A percentile compares a stretch with the other conserved stretches of the same genome.
These are phyloP conservation scores for Erysimum cheiranthoides DNA, from an alignment of 345 rosid species.

Conservation along the genomic window DNA sequence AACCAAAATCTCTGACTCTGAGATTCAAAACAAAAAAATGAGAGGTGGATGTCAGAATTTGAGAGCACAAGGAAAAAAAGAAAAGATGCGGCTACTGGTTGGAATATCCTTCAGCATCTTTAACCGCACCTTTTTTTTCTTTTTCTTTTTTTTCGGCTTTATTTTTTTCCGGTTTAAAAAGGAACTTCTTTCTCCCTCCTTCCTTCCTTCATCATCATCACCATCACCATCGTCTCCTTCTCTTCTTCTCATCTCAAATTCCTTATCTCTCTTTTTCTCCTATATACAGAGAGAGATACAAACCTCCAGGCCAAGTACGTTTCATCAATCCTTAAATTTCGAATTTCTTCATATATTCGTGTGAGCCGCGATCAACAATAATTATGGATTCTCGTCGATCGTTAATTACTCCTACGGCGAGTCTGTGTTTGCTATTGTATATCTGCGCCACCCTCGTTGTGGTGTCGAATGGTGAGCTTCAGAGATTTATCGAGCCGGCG, in stretches of 20 bases:
- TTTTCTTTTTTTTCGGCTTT: neutral
- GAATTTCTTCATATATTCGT: neutral
- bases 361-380: neutral
- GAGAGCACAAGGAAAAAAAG: neutral
- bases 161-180: conserved; percentile 38
- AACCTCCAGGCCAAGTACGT: neutral
- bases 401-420: conserved; percentile 9
- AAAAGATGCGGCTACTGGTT: conserved; percentile 49
- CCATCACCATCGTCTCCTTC: conserved; percentile 7
- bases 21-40: conserved; percentile 30
- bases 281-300: conserved; percentile 16
- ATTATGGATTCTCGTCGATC: conserved; percentile 33
- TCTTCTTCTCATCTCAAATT: neutral
- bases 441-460: conserved; percentile 28
- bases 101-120: conserved; percentile 49
- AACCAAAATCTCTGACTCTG: conserved; percentile 28
- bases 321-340: neutral
- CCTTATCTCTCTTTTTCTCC: conserved; percentile 11
- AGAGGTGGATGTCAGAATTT: conserved; percentile 41
- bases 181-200: conserved; percentile 40
- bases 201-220: conserved; percentile 21
- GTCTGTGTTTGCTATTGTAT: conserved; percentile 24
- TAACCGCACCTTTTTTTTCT: conserved; percentile 39
- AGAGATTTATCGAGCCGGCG: conserved; percentile 56
- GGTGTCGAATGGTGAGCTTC: conserved; percentile 52